Percentiles rank a stretch among this genome's conserved stretches.
Conservation (phyloP, 352 stramenopile genomes). For the Globisporangium yorkense region DNA sequence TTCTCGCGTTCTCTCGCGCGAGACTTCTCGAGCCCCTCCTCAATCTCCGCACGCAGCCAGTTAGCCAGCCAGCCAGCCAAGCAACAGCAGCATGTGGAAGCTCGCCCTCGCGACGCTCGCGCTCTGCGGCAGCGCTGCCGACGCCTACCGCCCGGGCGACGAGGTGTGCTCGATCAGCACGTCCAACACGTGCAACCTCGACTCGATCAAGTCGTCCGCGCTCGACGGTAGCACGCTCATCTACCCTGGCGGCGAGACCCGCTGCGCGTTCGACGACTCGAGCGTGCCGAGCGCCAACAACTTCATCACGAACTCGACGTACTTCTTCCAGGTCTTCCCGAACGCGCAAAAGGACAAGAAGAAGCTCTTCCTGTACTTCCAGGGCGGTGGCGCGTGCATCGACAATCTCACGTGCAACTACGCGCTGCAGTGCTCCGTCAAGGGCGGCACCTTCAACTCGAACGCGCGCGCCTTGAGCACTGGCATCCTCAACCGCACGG, state of each 20-base stretch:
- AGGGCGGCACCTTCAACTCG: slow-evolving; percentile 20
- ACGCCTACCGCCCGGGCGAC: slow-evolving; percentile 33
- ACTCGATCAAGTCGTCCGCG: slow-evolving; percentile 37
- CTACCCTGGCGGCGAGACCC: slow-evolving; percentile 44
- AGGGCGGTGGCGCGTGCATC: slow-evolving; percentile 61
- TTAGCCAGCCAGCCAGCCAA: neutral
- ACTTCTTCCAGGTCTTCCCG: slow-evolving; percentile 76
- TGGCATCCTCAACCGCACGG: slow-evolving; percentile 32
- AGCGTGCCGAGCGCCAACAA: slow-evolving; percentile 25
- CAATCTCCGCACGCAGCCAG: neutral
- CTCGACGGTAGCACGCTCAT: slow-evolving; percentile 49
- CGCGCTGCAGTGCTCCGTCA: slow-evolving; percentile 43
- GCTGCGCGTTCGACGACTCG: slow-evolving; percentile 57
- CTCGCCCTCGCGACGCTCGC: slow-evolving; percentile 20
- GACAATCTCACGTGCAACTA: slow-evolving; percentile 65
- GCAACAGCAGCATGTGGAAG: slow-evolving; percentile 23
- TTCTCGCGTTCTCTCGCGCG: neutral
- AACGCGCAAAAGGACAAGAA: slow-evolving; percentile 37
- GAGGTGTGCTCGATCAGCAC: slow-evolving; percentile 48
- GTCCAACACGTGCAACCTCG: slow-evolving; percentile 39
- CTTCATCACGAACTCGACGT: slow-evolving; percentile 48
- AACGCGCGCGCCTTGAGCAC: slow-evolving; percentile 20
- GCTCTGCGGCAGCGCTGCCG: slow-evolving; percentile 11
- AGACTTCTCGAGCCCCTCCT: neutral
- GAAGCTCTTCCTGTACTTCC: slow-evolving; percentile 72